phyloP scores from a whole-genome alignment of 179 eudicot genomes.

The Gypsophila paniculata region DNA sequence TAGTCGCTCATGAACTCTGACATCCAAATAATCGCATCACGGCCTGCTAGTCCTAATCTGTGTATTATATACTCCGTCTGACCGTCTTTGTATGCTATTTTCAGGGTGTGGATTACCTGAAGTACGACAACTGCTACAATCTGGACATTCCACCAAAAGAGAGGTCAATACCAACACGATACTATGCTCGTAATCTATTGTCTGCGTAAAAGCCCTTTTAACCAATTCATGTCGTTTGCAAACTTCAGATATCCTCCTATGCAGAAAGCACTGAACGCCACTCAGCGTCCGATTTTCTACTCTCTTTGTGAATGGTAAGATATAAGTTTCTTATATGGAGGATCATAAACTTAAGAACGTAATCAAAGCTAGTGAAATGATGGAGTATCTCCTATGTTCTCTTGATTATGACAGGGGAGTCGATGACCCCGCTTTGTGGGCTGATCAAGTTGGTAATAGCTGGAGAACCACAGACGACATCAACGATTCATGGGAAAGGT shows the following conservation, averaged over 20 bases:
- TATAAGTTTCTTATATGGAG: not conserved
- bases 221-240: not conserved
- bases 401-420: constrained; percentile 61
- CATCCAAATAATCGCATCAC: not conserved
- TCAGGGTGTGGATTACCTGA: constrained; percentile 94
- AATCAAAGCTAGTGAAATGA: constrained; percentile 1
- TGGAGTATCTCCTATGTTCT: not conserved
- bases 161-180: constrained; percentile 37
- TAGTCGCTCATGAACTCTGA: too few species aligned
- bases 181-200: not conserved
- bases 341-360: not conserved
- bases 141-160: constrained; percentile 68
- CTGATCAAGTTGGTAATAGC: constrained; percentile 75
- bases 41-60: not conserved
- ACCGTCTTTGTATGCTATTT: not conserved
- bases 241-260: constrained; percentile 90
- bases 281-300: constrained; percentile 73
- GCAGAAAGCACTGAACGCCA: constrained; percentile 86
- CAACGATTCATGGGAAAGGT: constrained; percentile 91
- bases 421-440: constrained; percentile 92
- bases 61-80: constrained; percentile 10
- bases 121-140: constrained; percentile 96
- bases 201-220: not conserved
- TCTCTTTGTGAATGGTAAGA: constrained; percentile 93
- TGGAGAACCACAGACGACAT: constrained; percentile 97